Conservation (phyloP, 2,329 filamentous ascomycete genomes). For the Fusarium euwallaceae region DNA sequence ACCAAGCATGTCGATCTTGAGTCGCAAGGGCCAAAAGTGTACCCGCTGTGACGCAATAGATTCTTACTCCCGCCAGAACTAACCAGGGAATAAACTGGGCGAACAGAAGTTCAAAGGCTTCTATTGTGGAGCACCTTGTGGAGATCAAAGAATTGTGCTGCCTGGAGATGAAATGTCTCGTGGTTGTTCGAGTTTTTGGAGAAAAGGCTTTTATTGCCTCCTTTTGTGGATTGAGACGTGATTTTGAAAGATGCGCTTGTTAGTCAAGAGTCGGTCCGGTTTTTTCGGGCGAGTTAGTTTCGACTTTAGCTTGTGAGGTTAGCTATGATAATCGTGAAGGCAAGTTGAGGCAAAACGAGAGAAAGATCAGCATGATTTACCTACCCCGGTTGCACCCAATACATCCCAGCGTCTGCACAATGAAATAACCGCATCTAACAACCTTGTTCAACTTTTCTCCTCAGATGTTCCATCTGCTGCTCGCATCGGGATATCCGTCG, state of each 20-base stretch:
- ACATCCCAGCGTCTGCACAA: not conserved
- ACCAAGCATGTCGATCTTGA: not conserved
- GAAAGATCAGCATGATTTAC: not conserved
- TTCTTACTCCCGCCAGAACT: not conserved
- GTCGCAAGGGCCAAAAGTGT: not conserved
- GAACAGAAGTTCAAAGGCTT: not conserved
- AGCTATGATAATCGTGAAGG: not conserved
- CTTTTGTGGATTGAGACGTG: constrained; percentile 4
- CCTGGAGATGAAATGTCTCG: not conserved
- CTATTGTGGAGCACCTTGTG: constrained; percentile 1
- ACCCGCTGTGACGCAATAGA: constrained; percentile 5
- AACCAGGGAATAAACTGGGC: constrained; percentile 8
- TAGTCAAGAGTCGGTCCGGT: not conserved
- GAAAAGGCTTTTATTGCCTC: not conserved
- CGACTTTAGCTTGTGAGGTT: not conserved
- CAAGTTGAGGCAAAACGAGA: not conserved
- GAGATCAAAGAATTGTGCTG: constrained; percentile 12
- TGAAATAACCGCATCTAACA: not conserved
- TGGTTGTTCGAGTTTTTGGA: not conserved
- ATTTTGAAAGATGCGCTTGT: not conserved
- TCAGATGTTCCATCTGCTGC: not conserved
- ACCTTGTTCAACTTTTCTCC: not conserved
- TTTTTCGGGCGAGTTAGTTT: not conserved
- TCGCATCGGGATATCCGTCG: constrained; percentile 9
- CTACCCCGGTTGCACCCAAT: not conserved